A percentile compares a stretch with the other conserved stretches of the same genome.
These are phyloP conservation scores for Erysimum cheiranthoides DNA, from an alignment of 345 rosid genomes.

Conservation along the genomic window DNA sequence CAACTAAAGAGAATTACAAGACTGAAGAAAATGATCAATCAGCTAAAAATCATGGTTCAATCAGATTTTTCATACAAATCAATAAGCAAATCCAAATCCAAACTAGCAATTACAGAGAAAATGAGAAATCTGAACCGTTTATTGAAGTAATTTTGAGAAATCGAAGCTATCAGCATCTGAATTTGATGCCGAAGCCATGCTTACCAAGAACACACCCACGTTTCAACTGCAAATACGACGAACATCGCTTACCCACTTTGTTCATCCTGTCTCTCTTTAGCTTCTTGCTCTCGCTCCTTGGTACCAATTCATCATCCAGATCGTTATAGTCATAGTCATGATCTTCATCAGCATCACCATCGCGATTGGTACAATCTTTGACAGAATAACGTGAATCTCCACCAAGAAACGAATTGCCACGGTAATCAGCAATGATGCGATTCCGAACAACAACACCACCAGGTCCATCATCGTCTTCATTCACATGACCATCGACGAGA, in stretches of 20 bases:
- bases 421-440: too few species aligned
- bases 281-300: slow-evolving; percentile 38
- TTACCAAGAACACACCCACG: slow-evolving; percentile 63
- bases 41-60: neutral
- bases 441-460: neutral
- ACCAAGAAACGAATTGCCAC: neutral
- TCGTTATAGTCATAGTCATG: slow-evolving; percentile 34
- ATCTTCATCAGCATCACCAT: neutral
- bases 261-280: slow-evolving; percentile 59
- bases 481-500: neutral
- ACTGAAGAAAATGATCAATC: neutral
- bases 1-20: neutral
- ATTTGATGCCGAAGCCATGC: slow-evolving; percentile 50
- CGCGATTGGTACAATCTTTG: neutral
- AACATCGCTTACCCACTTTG: slow-evolving; percentile 47
- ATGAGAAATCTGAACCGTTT: neutral
- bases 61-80: neutral
- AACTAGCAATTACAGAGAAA: neutral
- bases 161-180: neutral
- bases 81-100: neutral
- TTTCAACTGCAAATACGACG: slow-evolving; percentile 44
- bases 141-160: neutral
- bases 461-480: neutral
- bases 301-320: slow-evolving; percentile 54
- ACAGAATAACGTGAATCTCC: neutral